These are phyloP conservation scores for Herpetospermum pedunculosum DNA, from an alignment of 306 rosid genomes.

Conservation along the genomic window DNA sequence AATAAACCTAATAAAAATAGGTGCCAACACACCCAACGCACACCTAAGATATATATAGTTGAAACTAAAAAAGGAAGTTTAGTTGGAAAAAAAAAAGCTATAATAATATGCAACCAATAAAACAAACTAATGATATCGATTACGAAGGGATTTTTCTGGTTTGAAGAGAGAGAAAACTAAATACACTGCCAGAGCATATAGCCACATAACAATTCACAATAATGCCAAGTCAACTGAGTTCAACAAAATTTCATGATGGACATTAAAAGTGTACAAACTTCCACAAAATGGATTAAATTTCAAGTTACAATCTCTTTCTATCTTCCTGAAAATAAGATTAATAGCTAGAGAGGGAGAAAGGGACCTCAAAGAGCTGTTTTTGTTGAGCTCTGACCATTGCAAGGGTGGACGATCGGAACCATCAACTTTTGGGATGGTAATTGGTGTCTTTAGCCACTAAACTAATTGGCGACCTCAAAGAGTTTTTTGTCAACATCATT, in stretches of 20 bases:
- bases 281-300: neutral
- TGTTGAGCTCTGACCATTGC: too few species aligned
- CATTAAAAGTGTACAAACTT: neutral
- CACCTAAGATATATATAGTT: too few species aligned
- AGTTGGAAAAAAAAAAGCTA: too few species aligned
- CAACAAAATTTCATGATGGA: neutral
- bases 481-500: conserved; percentile 40
- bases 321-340: neutral
- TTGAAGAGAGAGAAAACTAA: neutral
- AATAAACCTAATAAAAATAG: too few species aligned
- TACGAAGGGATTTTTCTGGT: neutral
- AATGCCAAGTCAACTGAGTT: neutral
- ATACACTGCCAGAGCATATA: neutral
- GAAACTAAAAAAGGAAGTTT: too few species aligned
- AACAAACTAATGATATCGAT: neutral
- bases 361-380: too few species aligned
- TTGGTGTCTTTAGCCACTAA: too few species aligned
- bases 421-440: too few species aligned
- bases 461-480: conserved; percentile 64
- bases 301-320: neutral
- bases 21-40: too few species aligned
- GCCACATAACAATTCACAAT: neutral
- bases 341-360: neutral
- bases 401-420: too few species aligned
- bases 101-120: too few species aligned